Base-by-base conservation (phyloP, 78 protist genomes). In the Polysphondylium violaceum region DNA sequence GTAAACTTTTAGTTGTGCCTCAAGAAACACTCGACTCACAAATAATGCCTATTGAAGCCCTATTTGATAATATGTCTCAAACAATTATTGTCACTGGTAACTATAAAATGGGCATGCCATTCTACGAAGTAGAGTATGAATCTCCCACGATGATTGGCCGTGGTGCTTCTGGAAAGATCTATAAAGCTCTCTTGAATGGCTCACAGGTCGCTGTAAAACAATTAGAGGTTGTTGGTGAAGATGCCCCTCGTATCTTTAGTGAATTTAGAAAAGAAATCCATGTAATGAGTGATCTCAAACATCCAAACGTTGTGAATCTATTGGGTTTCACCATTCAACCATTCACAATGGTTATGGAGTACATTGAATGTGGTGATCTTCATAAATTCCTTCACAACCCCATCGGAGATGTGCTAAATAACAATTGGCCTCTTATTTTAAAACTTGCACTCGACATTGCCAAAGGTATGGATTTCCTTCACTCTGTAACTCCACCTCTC, bases 81-180 rank as follows among this genome's bases (percentile, higher is more conserved):
- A 67, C 47, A 16, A 14, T 83, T 3, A 5, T 69, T 11, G 53
- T 69, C 8, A 11, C 68, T 8, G 91, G 91, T 31, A 43, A 56
- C 0, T 40, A 55, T 17, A 69, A 38, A 43, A 23, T 19, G 9
- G 64, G 23, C 1, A 23, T 47, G 14, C 16, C 29, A 41, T 23
- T 58, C 1, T 7, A 11, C 2, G 74, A 83, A 0, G 21, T 56
- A 17, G 65, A 47, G 21, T 53, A 43, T 27, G 44, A 44, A 11
- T 35, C 63, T 55, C 91, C 91, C 25, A 83, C 67, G 36, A 27
- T 83, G 5, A 69, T 83, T 69, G 91, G 91, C n/a, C 55, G 90
- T 36, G 95, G 95, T 51, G 95, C 95, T 6, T 64, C 73, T 27
- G 95, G 95, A 29, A 74, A 81, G 60, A 79, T 91, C 21, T 91